Percentiles rank a stretch among this genome's conserved stretches.
Conservation (phyloP, 2,329 filamentous ascomycete species). For the Didymella segeticola region DNA sequence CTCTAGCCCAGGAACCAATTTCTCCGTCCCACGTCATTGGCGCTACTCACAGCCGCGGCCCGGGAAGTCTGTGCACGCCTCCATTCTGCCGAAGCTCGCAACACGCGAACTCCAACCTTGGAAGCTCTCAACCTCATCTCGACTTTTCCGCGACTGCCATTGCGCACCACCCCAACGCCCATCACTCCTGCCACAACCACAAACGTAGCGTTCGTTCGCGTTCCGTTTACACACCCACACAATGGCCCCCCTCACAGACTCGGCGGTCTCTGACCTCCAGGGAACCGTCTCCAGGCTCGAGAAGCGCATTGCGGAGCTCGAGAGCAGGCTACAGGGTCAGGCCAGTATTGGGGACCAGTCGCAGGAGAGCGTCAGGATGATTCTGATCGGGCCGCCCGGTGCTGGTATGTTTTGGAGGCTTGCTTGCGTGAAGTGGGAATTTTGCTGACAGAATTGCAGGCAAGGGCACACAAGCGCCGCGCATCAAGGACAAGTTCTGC, state of each 20-base stretch:
- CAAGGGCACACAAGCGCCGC: slow-evolving; percentile 98
- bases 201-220: slow-evolving; percentile 16
- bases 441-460: slow-evolving; percentile 62
- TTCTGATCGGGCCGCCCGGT: slow-evolving; percentile 95
- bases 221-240: slow-evolving; percentile 32
- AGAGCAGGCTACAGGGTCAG: slow-evolving; percentile 67
- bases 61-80: slow-evolving; percentile 12
- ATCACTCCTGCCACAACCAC: slow-evolving; percentile 21
- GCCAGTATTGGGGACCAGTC: slow-evolving; percentile 43
- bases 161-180: slow-evolving; percentile 25
- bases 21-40: slow-evolving; percentile 23
- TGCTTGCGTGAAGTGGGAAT: neutral
- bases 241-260: slow-evolving; percentile 90
- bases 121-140: slow-evolving; percentile 16
- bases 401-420: slow-evolving; percentile 72
- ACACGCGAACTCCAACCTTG: slow-evolving; percentile 18
- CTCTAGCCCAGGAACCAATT: slow-evolving; percentile 12
- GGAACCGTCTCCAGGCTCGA: slow-evolving; percentile 84
- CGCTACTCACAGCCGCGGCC: slow-evolving; percentile 10
- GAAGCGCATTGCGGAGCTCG: slow-evolving; percentile 83
- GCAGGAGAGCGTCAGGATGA: slow-evolving; percentile 83
- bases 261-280: slow-evolving; percentile 81
- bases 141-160: slow-evolving; percentile 30
- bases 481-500: slow-evolving; percentile 97
- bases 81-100: slow-evolving; percentile 20